Percentiles rank a stretch among this genome's conserved stretches.
Evolutionary conservation across 306 rosid genomes (phyloP).

Genomic region (Vigna radiata): DNA sequence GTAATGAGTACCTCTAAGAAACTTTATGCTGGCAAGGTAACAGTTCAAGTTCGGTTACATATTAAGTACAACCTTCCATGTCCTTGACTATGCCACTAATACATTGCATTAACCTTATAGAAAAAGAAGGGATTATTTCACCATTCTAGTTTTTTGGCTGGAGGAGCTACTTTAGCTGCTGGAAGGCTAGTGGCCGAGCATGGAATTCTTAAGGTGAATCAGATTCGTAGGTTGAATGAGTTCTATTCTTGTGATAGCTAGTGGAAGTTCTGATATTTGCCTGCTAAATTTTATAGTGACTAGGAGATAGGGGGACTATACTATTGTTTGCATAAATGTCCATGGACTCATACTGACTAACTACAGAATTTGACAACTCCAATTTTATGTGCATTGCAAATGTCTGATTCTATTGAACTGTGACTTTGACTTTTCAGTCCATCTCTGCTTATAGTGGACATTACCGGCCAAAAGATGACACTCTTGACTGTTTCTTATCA

Average conservation of each 20-base stretch:
- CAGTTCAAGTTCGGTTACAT: constrained; percentile 21
- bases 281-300: neutral
- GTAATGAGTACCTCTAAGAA: constrained; percentile 90
- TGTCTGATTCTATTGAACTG: constrained; percentile 36
- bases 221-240: constrained; percentile 12
- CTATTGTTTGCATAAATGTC: neutral
- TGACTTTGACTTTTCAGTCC: constrained; percentile 64
- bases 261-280: constrained; percentile 3
- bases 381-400: neutral
- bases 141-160: constrained; percentile 95
- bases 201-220: constrained; percentile 77
- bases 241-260: constrained; percentile 23
- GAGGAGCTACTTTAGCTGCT: constrained; percentile 86
- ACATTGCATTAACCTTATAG: constrained; percentile 48
- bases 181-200: constrained; percentile 77
- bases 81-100: constrained; percentile 21
- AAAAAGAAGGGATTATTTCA: constrained; percentile 87
- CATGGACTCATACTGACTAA: neutral
- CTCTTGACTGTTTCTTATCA: constrained; percentile 67
- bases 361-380: neutral
- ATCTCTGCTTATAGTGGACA: constrained; percentile 96
- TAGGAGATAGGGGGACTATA: neutral
- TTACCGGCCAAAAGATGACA: constrained; percentile 84
- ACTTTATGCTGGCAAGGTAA: constrained; percentile 87
- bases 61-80: neutral